Base-by-base conservation (phyloP, 352 stramenopile genomes). In the Phytophthora meadii region DNA sequence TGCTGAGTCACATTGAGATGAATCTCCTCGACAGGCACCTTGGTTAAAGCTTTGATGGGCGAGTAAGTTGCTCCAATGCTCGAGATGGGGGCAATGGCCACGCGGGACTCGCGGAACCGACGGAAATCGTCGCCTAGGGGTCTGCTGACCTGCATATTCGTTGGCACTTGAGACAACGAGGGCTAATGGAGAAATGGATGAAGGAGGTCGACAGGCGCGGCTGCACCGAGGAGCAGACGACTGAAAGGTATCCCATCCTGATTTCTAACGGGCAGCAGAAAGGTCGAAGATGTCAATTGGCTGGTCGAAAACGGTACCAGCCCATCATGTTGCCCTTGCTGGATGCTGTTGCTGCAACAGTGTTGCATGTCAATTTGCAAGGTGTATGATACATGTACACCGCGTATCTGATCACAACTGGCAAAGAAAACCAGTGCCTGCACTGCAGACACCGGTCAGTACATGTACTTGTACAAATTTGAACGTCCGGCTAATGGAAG, bases 141-240 rank as follows among this genome's bases (percentile, higher is more conserved):
- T 41, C 61, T 30, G 27, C 47, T 7, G 32, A 65, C 54, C 32
- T 70, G 54, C 61, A 69, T 69, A 32, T 54, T 34, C 4, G 49
- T 3, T 40, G 14, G 37, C 12, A 12, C 8, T 45, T 37, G 28
- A 30, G 25, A 8, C 7, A 12, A 14, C 36, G 37, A 32, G 51
- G 15, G 32, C 11, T 39, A 51, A 61, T 61, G n/a, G 51, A 49
- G 36, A 51, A 61, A 36, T 65, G 60, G 15, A 25, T 27, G 37
- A 19, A n/a, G n/a, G 12, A 19, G n/a, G 30, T 36, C 30, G 30
- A 36, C 30, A 36, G 30, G 30, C 28, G 28, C 30, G 30, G 30
- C 30, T 14, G 30, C 30, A 36, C 30, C 30, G 30, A 19, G 37
- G 37, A 19, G 37, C 37, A 42, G 37, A 42, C 37, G 37, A 42